phyloP scores from a whole-genome alignment of 1,139 yeast species.

The Sugiyamaella sp. region DNA sequence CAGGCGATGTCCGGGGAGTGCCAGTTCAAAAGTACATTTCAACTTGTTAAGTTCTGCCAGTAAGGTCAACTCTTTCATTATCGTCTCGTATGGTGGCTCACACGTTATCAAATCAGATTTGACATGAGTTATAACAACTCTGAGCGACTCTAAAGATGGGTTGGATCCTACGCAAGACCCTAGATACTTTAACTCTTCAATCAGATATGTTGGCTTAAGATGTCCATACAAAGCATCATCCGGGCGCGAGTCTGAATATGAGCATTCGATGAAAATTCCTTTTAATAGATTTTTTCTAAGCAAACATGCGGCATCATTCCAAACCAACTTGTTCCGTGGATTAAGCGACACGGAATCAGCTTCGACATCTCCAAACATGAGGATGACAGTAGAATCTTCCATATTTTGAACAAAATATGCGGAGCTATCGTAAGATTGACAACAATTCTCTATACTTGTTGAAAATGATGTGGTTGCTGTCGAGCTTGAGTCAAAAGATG shows the following conservation, averaged over 20 bases:
- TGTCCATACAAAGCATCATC: conserved; percentile 70
- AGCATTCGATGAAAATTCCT: conserved; percentile 76
- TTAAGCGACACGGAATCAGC: conserved; percentile 56
- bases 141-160: conserved; percentile 48
- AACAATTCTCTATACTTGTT: conserved; percentile 26
- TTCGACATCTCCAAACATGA: conserved; percentile 83
- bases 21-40: conserved; percentile 32
- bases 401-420: conserved; percentile 56
- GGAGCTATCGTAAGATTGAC: conserved; percentile 47
- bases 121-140: conserved; percentile 70
- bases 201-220: conserved; percentile 65
- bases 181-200: conserved; percentile 57
- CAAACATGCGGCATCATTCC: conserved; percentile 58
- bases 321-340: conserved; percentile 52
- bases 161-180: conserved; percentile 28
- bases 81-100: conserved; percentile 25
- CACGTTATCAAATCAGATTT: conserved; percentile 50
- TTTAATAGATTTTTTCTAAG: conserved; percentile 48
- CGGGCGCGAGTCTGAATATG: conserved; percentile 55
- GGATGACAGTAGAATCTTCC: conserved; percentile 43
- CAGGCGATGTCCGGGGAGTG: conserved; percentile 32
- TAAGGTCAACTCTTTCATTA: conserved; percentile 28
- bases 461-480: conserved; percentile 23
- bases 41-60: conserved; percentile 30
- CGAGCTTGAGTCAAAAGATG: conserved; percentile 8